phyloP scores from a whole-genome alignment of 2,329 filamentous ascomycete species.

The Ceratocystis lukuohia region DNA sequence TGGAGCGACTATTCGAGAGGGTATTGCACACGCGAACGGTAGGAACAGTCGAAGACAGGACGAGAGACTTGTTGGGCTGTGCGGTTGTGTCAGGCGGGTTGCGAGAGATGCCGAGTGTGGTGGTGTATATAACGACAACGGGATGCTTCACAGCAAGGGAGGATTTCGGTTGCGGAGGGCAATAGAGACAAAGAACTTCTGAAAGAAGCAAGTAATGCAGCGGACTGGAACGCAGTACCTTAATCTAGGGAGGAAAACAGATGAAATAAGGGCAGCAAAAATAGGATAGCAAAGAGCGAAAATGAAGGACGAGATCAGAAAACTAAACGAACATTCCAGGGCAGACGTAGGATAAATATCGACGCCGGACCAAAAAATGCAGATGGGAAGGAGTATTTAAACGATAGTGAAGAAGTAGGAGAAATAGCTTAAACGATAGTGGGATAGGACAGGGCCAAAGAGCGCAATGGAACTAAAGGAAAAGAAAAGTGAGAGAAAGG shows the following conservation, averaged over 20 bases:
- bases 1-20: background rate
- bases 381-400: constrained; percentile 5
- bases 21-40: too few relatives aligned
- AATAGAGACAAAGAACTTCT: background rate
- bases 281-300: background rate
- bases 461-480: background rate
- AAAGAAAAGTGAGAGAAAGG: background rate
- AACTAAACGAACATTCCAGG: constrained; percentile 4
- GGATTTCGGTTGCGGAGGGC: constrained; percentile 1
- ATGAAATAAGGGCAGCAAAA: background rate
- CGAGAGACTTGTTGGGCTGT: background rate
- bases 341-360: background rate
- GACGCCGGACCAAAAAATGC: background rate
- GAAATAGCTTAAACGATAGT: constrained; percentile 9
- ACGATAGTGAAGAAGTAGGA: constrained; percentile 5
- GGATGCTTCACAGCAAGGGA: background rate
- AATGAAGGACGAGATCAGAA: constrained; percentile 9
- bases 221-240: constrained; percentile 7
- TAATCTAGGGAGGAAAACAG: constrained; percentile 5
- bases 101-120: background rate
- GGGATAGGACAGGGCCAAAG: background rate
- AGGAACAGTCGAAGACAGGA: too few relatives aligned
- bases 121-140: background rate
- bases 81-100: too few relatives aligned
- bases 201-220: constrained; percentile 6